Percentiles rank a stretch among this genome's conserved stretches.
Evolutionary conservation across 148 eudicot genomes (phyloP).

Genomic region (Fagopyrum esculentum): DNA sequence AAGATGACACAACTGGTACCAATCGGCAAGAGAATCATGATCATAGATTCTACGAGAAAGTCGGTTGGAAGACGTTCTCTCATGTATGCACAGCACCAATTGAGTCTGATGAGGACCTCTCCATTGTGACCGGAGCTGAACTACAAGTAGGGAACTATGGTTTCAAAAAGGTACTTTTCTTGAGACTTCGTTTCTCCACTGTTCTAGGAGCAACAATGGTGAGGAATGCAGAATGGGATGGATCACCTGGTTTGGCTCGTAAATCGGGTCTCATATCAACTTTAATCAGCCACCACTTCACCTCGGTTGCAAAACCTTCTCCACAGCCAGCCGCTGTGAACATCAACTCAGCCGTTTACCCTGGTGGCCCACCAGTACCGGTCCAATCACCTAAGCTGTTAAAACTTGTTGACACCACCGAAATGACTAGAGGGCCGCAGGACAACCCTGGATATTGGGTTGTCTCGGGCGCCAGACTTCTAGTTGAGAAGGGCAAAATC

Average conservation of each 20-base stretch:
- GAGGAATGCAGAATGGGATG: conserved; percentile 91
- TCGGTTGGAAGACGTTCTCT: conserved; percentile 94
- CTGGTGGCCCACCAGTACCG: conserved; percentile 96
- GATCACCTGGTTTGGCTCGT: conserved; percentile 83
- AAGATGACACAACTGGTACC: conserved; percentile 62
- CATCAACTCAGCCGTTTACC: conserved; percentile 92
- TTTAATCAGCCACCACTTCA: conserved; percentile 81
- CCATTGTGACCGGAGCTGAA: conserved; percentile 91
- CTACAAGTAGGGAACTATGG: conserved; percentile 77
- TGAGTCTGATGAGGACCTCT: conserved; percentile 86
- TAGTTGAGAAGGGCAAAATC: conserved; percentile 86
- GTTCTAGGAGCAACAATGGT: conserved; percentile 61
- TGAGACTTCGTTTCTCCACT: conserved; percentile 75
- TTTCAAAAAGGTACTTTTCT: conserved; percentile 71
- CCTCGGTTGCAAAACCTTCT: conserved; percentile 61
- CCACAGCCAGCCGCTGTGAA: conserved; percentile 94
- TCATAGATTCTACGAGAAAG: conserved; percentile 75
- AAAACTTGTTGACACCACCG: conserved; percentile 85
- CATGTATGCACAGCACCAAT: conserved; percentile 98
- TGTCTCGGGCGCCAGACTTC: conserved; percentile 84
- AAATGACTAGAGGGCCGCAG: conserved; percentile 97
- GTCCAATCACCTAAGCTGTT: conserved; percentile 74
- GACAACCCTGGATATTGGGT: conserved; percentile 98
- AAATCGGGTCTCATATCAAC: conserved; percentile 96
- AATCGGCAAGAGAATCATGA: conserved; percentile 55